Percentiles rank a stretch among this genome's conserved stretches.
These are phyloP conservation scores for Fusarium liriodendri DNA, from an alignment of 2,329 filamentous ascomycete species.

Conservation along the genomic window DNA sequence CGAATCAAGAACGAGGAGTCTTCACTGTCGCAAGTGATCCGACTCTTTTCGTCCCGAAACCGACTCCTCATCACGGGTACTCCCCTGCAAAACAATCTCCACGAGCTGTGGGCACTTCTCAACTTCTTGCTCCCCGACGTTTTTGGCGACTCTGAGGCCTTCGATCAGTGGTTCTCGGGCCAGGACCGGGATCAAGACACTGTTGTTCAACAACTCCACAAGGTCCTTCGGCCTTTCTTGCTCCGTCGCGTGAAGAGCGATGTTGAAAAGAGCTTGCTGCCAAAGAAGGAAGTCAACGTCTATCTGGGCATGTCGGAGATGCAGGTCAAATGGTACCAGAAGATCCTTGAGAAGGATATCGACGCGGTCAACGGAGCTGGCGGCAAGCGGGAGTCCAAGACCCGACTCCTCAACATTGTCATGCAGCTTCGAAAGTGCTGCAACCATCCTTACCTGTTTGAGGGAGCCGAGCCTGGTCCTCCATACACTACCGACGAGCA, in stretches of 20 bases:
- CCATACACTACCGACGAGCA: slow-evolving; percentile 99
- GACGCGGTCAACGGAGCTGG: slow-evolving; percentile 97
- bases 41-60: slow-evolving; percentile 95
- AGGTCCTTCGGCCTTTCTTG: slow-evolving; percentile 91
- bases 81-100: slow-evolving; percentile 95
- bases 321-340: slow-evolving; percentile 99
- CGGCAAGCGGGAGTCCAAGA: slow-evolving; percentile 98
- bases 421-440: slow-evolving; percentile 99
- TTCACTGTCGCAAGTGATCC: slow-evolving; percentile 94
- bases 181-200: slow-evolving; percentile 93
- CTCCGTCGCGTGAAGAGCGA: slow-evolving; percentile 96
- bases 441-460: slow-evolving; percentile 98
- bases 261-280: slow-evolving; percentile 96
- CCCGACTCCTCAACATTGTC: slow-evolving; percentile 95
- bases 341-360: slow-evolving; percentile 98
- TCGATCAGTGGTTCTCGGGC: slow-evolving; percentile 97
- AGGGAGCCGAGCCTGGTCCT: slow-evolving; percentile 95
- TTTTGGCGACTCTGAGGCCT: slow-evolving; percentile 95
- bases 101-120: slow-evolving; percentile 96
- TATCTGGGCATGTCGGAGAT: slow-evolving; percentile 99
- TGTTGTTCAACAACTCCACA: slow-evolving; percentile 94
- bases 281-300: slow-evolving; percentile 97
- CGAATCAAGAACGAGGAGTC: slow-evolving; percentile 99
- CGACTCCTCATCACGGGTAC: slow-evolving; percentile 96
- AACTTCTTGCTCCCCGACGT: slow-evolving; percentile 99